These are phyloP conservation scores for Priceomyces carsonii DNA, from an alignment of 805 yeast genomes.

Conservation along the genomic window DNA sequence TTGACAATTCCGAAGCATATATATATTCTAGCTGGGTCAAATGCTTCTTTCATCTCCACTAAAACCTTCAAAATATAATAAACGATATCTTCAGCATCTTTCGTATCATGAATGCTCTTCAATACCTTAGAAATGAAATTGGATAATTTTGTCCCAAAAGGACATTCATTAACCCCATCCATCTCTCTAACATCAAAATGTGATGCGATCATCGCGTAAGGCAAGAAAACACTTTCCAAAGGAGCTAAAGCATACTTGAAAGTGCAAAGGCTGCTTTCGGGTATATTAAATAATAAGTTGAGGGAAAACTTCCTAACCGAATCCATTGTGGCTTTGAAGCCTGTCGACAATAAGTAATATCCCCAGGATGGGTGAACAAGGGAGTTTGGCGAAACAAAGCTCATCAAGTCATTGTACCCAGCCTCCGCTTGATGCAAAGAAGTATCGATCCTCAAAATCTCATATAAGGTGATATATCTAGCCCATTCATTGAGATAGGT, in stretches of 20 bases:
- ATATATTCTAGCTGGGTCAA: slow-evolving; percentile 71
- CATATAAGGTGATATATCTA: slow-evolving; percentile 70
- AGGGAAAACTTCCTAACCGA: slow-evolving; percentile 68
- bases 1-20: slow-evolving; percentile 54
- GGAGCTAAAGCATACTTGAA: slow-evolving; percentile 36
- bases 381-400: slow-evolving; percentile 50
- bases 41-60: slow-evolving; percentile 48
- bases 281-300: slow-evolving; percentile 54
- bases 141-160: slow-evolving; percentile 55
- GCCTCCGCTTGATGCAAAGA: slow-evolving; percentile 85
- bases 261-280: slow-evolving; percentile 40
- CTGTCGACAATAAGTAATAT: slow-evolving; percentile 69
- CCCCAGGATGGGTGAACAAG: slow-evolving; percentile 71
- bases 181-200: slow-evolving; percentile 50
- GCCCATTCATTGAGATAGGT: slow-evolving; percentile 60
- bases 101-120: slow-evolving; percentile 21
- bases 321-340: slow-evolving; percentile 74
- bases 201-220: slow-evolving; percentile 62
- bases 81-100: slow-evolving; percentile 24
- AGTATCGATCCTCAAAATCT: slow-evolving; percentile 80
- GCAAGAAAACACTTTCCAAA: slow-evolving; percentile 53
- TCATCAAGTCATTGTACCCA: slow-evolving; percentile 62
- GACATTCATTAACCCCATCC: slow-evolving; percentile 44
- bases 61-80: slow-evolving; percentile 44
- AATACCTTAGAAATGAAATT: slow-evolving; percentile 45